Evolutionary conservation across 176 grass and related monocot genomes (phyloP), one percentile per base, ranked within the genome.

Genomic region (Zizania latifolia): DNA sequence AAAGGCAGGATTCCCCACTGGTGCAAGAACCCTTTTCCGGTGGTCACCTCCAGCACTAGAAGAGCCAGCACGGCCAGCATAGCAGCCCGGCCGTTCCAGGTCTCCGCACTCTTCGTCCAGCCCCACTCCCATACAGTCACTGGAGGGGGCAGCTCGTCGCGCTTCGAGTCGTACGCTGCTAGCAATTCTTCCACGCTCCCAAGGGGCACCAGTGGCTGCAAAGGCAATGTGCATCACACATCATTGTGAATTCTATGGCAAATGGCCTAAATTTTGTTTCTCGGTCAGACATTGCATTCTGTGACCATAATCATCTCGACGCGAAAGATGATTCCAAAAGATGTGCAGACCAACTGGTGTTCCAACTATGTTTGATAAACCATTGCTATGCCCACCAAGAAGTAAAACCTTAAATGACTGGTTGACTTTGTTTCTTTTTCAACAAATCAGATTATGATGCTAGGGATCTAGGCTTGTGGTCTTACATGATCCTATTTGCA

Each of bases 91-190:
- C 95, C 95, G 22, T 99, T 99, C 95, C 95, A 99, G 38, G 95
- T 99, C 82, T 94, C 95, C 0, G 95, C 95, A 4, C 91, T 92
- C 82, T 89, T 92, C 4, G 95, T 99, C 95, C 95, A 99, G 53
- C 95, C 95, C 95, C 95, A 99, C 71, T 99, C 72, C 95, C 95
- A 99, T 33, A 99, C 95, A 2, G 75, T 88, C 46, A 99, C 86
- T 2, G 91, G 95, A 71, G 91, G 89, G 33, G 95, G 95, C 15
- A 99, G 82, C 60, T 94, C 85, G 4, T 83, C 79, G 3, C 95
- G 89, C 31, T 99, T 99, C 0, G 91, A 86, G 69, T 99, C 91
- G 10, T 99, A 99, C 0, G 89, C 89, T 31, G 95, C 95, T 68
- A 99, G 65, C 59, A 99, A 71, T 81, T 99, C 95, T 76, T 99